Conservation (phyloP, 2,329 filamentous ascomycete species). For the Fusarium irregulare region DNA sequence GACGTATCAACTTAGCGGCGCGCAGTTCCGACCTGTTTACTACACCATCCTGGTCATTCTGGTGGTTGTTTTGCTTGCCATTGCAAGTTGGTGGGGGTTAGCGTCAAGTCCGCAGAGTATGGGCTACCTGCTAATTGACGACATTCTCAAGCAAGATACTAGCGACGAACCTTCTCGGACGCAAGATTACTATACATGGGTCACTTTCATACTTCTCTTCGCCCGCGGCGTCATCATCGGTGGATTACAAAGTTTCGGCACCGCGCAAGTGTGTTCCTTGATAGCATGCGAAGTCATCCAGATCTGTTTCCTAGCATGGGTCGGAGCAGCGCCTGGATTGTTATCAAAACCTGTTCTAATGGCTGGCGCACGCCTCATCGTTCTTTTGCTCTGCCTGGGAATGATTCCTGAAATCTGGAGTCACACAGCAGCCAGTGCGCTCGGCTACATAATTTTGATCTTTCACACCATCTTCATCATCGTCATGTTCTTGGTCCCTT, state of each 20-base stretch:
- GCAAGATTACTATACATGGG: slow-evolving; percentile 59
- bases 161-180: slow-evolving; percentile 52
- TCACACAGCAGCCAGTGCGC: slow-evolving; percentile 71
- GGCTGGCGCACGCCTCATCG: slow-evolving; percentile 3
- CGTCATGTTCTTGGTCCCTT: slow-evolving; percentile 37
- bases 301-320: slow-evolving; percentile 58
- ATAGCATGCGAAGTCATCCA: slow-evolving; percentile 33
- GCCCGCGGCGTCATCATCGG: slow-evolving; percentile 30
- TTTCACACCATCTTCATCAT: slow-evolving; percentile 69
- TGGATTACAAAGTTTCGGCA: slow-evolving; percentile 28
- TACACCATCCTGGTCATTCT: slow-evolving; percentile 50
- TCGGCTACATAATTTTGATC: slow-evolving; percentile 75
- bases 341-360: slow-evolving; percentile 8
- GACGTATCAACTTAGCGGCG: slow-evolving; percentile 72
- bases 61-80: slow-evolving; percentile 39
- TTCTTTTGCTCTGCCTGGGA: slow-evolving; percentile 52
- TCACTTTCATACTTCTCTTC: slow-evolving; percentile 32
- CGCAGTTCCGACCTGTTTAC: slow-evolving; percentile 33
- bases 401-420: slow-evolving; percentile 71
- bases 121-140: slow-evolving; percentile 54
- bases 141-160: slow-evolving; percentile 74
- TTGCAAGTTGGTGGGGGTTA: slow-evolving; percentile 48
- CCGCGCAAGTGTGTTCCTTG: slow-evolving; percentile 20
- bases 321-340: slow-evolving; percentile 63
- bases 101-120: slow-evolving; percentile 39